Conservation (phyloP, 73 alveolate genomes). For the Uronychia binucleata region DNA sequence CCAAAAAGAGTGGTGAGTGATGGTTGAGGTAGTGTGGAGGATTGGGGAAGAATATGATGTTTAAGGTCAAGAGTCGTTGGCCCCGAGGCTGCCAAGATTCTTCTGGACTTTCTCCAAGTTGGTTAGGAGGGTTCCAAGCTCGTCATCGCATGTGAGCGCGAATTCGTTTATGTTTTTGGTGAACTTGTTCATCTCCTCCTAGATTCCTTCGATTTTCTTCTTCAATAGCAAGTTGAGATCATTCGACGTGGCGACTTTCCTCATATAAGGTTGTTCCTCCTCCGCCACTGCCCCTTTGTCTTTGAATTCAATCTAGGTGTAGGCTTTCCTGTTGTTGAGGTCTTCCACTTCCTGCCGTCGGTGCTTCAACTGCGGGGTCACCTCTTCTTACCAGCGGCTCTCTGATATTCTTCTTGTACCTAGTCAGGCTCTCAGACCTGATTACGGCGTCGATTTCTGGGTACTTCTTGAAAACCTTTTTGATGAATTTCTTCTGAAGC, state of each 20-base stretch:
- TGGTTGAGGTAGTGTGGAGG: too few relatives aligned
- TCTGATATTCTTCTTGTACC: slow-evolving; percentile 42
- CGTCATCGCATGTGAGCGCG: slow-evolving; percentile 60
- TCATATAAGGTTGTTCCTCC: slow-evolving; percentile 17
- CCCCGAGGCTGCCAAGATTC: neutral
- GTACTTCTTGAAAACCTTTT: slow-evolving; percentile 39
- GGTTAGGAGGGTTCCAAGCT: slow-evolving; percentile 12
- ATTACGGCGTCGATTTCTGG: slow-evolving; percentile 53
- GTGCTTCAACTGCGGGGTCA: slow-evolving; percentile 3
- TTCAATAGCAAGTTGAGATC: slow-evolving; percentile 11
- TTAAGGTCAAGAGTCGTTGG: neutral
- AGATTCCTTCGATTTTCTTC: slow-evolving; percentile 57
- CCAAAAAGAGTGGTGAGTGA: too few relatives aligned
- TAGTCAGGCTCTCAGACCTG: slow-evolving; percentile 15
- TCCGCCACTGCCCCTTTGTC: slow-evolving; percentile 26
- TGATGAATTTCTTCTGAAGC: slow-evolving; percentile 38
- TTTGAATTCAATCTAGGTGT: slow-evolving; percentile 22
- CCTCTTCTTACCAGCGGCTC: slow-evolving; percentile 22
- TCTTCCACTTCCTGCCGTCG: slow-evolving; percentile 45
- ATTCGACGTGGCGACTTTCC: slow-evolving; percentile 15
- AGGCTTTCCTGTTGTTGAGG: slow-evolving; percentile 32
- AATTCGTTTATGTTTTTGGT: slow-evolving; percentile 39
- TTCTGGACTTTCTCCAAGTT: slow-evolving; percentile 16
- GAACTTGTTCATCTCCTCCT: slow-evolving; percentile 48
- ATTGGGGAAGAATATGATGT: too few relatives aligned